A percentile compares a stretch with the other conserved stretches of the same genome.
Evolutionary conservation across 495 filamentous ascomycete species (phyloP).

Genomic region (Hypomontagnella submonticulosa): DNA sequence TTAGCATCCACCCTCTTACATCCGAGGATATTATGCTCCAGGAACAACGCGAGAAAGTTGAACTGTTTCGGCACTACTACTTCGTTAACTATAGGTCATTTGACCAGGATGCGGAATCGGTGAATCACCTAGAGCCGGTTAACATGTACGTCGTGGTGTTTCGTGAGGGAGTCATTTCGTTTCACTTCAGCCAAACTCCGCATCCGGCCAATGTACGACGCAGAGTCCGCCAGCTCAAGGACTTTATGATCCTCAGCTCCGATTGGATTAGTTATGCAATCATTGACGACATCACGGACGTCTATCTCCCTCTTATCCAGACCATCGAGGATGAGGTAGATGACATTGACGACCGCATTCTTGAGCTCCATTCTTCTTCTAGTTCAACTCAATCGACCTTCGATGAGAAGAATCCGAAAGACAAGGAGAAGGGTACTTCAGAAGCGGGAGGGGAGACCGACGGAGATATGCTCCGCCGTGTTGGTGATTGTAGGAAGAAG

Average conservation of each 20-base stretch:
- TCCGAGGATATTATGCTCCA: constrained; percentile 97
- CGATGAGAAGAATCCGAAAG: constrained; percentile 45
- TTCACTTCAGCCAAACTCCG: constrained; percentile 92
- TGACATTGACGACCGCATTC: constrained; percentile 85
- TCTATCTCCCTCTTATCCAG: constrained; percentile 89
- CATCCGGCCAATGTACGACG: constrained; percentile 95
- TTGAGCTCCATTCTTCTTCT: constrained; percentile 73
- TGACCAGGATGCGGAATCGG: constrained; percentile 88
- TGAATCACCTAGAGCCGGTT: constrained; percentile 91
- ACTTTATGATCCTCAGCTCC: constrained; percentile 90
- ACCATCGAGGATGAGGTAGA: constrained; percentile 89
- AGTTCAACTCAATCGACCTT: constrained; percentile 47
- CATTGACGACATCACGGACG: constrained; percentile 98
- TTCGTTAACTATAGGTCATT: constrained; percentile 98
- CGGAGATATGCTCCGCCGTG: constrained; percentile 86
- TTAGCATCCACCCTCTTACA: constrained; percentile 93
- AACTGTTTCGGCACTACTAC: constrained; percentile 96
- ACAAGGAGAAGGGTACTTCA: constrained; percentile 59
- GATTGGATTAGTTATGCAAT: constrained; percentile 99
- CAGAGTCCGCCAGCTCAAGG: constrained; percentile 90
- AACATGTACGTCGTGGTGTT: constrained; percentile 99
- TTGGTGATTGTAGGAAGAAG: constrained; percentile 94
- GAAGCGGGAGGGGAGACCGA: constrained; percentile 67
- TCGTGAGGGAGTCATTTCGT: constrained; percentile 92
- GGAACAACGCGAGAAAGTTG: constrained; percentile 96